Conservation (phyloP, 768 basidiomycete genomes). For the Mrakia hoshinonis region DNA sequence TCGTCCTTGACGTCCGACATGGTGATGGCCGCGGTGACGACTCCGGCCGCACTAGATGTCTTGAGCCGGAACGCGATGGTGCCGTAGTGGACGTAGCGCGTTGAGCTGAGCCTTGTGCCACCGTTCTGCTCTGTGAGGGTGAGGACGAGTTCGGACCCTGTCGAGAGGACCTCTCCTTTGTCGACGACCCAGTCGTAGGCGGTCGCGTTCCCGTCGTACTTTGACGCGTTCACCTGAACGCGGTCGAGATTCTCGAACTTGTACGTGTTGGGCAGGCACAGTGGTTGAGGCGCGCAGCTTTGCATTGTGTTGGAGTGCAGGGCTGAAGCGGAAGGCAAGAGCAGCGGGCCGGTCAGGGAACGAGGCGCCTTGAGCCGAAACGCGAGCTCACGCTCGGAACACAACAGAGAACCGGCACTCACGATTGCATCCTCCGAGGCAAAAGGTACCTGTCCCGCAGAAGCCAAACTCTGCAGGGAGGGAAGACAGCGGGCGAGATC, state of each 20-base stretch:
- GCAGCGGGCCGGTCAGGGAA: no score
- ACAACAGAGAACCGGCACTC: constrained; percentile 40
- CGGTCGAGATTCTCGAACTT: constrained; percentile 17
- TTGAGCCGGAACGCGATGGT: constrained; percentile 49
- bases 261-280: constrained; percentile 56
- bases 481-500: not conserved
- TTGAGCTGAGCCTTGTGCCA: constrained; percentile 69
- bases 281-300: constrained; percentile 59
- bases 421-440: constrained; percentile 80
- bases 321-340: not conserved
- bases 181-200: constrained; percentile 47
- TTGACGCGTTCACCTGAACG: constrained; percentile 50
- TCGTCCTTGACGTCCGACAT: constrained; percentile 61
- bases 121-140: constrained; percentile 36
- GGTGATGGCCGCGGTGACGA: constrained; percentile 61
- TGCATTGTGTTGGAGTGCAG: constrained; percentile 50
- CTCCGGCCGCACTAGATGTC: constrained; percentile 67
- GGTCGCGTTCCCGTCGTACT: constrained; percentile 65
- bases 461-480: constrained; percentile 49
- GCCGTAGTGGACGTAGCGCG: constrained; percentile 74
- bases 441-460: constrained; percentile 52
- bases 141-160: constrained; percentile 41
- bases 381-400: no score
- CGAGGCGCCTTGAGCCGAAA: no score
- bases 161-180: constrained; percentile 52